These are phyloP conservation scores for Orbilia oligospora DNA, from an alignment of 2,329 filamentous ascomycete species.

Conservation along the genomic window DNA sequence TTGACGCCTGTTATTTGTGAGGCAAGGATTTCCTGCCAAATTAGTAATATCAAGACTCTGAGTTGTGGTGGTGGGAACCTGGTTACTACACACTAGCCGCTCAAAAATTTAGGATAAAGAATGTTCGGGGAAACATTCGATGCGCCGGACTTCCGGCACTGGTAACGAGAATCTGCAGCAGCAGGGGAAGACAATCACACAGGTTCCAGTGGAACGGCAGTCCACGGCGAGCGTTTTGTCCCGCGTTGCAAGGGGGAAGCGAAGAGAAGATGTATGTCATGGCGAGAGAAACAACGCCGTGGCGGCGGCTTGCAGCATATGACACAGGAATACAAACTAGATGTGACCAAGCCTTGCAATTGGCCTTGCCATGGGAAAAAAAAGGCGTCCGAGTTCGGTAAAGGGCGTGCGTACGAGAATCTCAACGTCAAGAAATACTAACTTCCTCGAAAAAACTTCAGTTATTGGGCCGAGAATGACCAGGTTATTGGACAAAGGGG, in stretches of 20 bases:
- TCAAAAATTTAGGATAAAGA: constrained; percentile 24
- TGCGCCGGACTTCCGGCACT: constrained; percentile 46
- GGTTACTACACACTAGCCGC: background rate
- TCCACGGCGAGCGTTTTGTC: constrained; percentile 38
- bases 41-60: constrained; percentile 21
- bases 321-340: constrained; percentile 35
- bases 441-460: background rate
- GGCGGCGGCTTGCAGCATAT: constrained; percentile 53
- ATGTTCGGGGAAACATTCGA: constrained; percentile 40
- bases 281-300: constrained; percentile 18
- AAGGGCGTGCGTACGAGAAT: constrained; percentile 10
- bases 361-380: constrained; percentile 22
- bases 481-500: constrained; percentile 26
- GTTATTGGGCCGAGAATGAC: constrained; percentile 17
- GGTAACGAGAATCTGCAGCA: constrained; percentile 39
- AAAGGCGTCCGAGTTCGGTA: constrained; percentile 4
- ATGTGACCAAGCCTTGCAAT: constrained; percentile 26
- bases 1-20: constrained; percentile 32
- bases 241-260: constrained; percentile 40
- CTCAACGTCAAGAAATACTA: constrained; percentile 4
- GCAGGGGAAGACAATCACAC: constrained; percentile 34
- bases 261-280: constrained; percentile 21
- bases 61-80: constrained; percentile 16
- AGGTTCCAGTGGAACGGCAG: constrained; percentile 36
- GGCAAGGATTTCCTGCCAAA: constrained; percentile 24